Evolutionary conservation across 83 land plant genomes (phyloP).

Genomic region (Picea abies): DNA sequence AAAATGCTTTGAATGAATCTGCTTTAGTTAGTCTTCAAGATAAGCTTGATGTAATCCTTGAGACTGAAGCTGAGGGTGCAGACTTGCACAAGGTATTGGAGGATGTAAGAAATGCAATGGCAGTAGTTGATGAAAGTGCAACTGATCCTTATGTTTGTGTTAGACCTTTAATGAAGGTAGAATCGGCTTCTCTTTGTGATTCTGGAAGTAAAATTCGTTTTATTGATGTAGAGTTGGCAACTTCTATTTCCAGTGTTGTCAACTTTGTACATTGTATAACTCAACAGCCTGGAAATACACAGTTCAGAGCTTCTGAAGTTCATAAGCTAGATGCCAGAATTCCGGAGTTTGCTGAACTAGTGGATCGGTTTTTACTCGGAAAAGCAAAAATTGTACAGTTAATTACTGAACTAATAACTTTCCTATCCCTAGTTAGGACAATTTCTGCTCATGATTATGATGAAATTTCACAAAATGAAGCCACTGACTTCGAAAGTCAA

Average conservation of each 20-base stretch:
- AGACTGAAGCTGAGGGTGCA: conserved; percentile 17
- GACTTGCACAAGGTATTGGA: conserved; percentile 17
- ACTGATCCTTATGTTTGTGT: background rate
- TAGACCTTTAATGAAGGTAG: background rate
- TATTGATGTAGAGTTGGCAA: conserved; percentile 14
- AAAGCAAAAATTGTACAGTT: conserved; percentile 6
- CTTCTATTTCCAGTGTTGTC: conserved; percentile 7
- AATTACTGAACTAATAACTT: conserved; percentile 7
- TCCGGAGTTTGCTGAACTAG: conserved; percentile 3
- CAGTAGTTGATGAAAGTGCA: conserved; percentile 3
- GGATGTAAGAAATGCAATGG: conserved; percentile 7
- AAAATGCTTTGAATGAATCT: conserved; percentile 15
- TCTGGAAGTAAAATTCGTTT: background rate
- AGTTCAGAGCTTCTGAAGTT: background rate
- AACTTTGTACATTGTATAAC: conserved; percentile 12
- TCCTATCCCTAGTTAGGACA: conserved; percentile 9
- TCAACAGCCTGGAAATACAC: background rate
- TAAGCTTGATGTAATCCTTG: conserved; percentile 16
- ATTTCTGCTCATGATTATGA: background rate
- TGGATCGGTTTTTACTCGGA: conserved; percentile 4
- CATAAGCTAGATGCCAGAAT: conserved; percentile 9
- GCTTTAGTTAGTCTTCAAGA: conserved; percentile 12
- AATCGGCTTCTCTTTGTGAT: background rate
- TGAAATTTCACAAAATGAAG: conserved; percentile 8
- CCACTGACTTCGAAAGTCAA: conserved; percentile 7